These are phyloP conservation scores for Aspergillus ustus DNA, from an alignment of 2,329 filamentous ascomycete genomes.

Conservation along the genomic window DNA sequence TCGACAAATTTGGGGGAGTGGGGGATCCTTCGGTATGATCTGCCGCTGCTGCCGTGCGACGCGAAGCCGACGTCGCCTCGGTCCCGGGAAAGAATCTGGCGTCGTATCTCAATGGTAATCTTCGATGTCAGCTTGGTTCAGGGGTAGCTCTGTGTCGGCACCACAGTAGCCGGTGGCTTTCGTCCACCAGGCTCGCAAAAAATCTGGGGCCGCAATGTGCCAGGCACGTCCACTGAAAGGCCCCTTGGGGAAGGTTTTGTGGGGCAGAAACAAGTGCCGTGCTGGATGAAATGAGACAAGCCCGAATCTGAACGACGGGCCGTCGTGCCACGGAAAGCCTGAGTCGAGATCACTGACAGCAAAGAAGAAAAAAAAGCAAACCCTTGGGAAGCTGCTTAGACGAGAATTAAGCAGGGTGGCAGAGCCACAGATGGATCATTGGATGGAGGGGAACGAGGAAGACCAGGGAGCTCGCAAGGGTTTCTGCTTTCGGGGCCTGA, in stretches of 20 bases:
- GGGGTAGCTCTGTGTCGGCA: constrained; percentile 21
- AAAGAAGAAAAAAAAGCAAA: constrained; percentile 9
- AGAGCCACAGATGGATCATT: constrained; percentile 6
- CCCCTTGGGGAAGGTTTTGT: constrained; percentile 5
- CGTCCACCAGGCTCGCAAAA: constrained; percentile 20
- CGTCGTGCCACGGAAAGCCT: constrained; percentile 15
- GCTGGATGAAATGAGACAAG: constrained; percentile 4
- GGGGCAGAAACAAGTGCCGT: constrained; percentile 10
- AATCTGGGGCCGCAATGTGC: constrained; percentile 19
- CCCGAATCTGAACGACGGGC: not conserved
- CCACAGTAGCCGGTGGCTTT: constrained; percentile 3
- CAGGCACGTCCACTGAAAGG: constrained; percentile 14
- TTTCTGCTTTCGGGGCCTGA: constrained; percentile 13
- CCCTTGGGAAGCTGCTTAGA: constrained; percentile 1
- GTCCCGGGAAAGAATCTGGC: constrained; percentile 18
- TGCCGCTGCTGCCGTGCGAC: constrained; percentile 34
- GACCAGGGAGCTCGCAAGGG: constrained; percentile 13
- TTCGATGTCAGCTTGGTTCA: constrained; percentile 22
- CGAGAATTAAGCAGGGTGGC: constrained; percentile 11
- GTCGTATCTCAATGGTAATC: not conserved
- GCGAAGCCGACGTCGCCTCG: constrained; percentile 28
- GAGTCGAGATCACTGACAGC: not conserved
- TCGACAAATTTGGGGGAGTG: constrained; percentile 9
- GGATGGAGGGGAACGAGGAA: constrained; percentile 1
- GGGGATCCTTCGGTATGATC: constrained; percentile 27